Base-by-base conservation (phyloP, 306 rosid genomes). In the Cicer judaicum region DNA sequence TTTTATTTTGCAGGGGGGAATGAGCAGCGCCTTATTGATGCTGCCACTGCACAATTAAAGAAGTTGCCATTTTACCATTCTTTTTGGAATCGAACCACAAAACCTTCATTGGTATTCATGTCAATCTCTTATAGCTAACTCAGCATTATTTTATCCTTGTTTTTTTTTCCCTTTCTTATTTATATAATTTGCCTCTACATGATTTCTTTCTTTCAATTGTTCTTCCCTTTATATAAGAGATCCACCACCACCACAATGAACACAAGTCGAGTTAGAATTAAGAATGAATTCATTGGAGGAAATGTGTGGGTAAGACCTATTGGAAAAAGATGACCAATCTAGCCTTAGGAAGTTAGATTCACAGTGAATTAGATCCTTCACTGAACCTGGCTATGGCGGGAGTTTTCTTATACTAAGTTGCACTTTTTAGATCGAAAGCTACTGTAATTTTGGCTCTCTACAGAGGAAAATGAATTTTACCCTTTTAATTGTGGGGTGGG, bases 21-120 rank as follows among this genome's bases (percentile, higher is more conserved):
- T 81, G 99, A 94, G 83, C 84, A 88, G 44, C 89, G 96, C 36
- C 93, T 94, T 62, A 85, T 94, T 77, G 97, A 85, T 5, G 99
- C 97, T 64, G 99, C 99, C 69, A 87, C 78, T 50, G 44, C 69
- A 48, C 99, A 94, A 79, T 79, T 94, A 77, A 92, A 89, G 68
- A 94, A 87, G 70, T 89, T 94, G 89, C 97, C 99, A 8, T 92
- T 94, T 82, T 94, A 94, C 83, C 99, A 94, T 77, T 94, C 99
- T n/a, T 94, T 94, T 77, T 94, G 99, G 99, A 94, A 94, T 80
- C 96, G 97, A 19, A 88, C 99, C 39, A 94, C 99, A 34, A 85
- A 60, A 79, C 99, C 99, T 72, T 92, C 99, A 54, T 48, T 94
- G 99, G 99, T 94, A 92, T 24, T 78, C 69, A 10, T 67, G 41